Percentiles rank a stretch among this genome's conserved stretches.
Conservation (phyloP, 768 basidiomycete species). For the Trichaptum fuscoviolaceum region DNA sequence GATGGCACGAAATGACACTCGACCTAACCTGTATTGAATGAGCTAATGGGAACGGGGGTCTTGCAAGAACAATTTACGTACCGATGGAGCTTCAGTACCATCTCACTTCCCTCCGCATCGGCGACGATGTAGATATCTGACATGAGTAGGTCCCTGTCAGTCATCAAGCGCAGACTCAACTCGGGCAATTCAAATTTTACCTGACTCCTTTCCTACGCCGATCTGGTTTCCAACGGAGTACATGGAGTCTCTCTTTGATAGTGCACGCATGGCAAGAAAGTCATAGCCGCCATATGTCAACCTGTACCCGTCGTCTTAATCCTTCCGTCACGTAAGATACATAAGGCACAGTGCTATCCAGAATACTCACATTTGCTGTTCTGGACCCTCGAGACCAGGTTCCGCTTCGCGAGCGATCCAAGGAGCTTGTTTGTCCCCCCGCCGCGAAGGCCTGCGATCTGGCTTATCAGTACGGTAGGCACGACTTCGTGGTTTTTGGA, state of each 20-base stretch:
- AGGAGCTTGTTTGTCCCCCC: constrained; percentile 94
- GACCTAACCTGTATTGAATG: constrained; percentile 62
- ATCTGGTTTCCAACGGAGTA: constrained; percentile 95
- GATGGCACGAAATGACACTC: constrained; percentile 96
- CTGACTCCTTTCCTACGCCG: constrained; percentile 97
- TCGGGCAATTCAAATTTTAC: constrained; percentile 35
- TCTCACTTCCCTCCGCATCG: constrained; percentile 74
- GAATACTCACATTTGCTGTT: constrained; percentile 81
- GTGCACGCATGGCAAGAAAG: constrained; percentile 87
- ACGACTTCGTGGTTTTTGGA: constrained; percentile 98
- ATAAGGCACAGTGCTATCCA: not conserved
- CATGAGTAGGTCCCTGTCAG: not conserved
- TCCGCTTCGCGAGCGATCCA: constrained; percentile 86
- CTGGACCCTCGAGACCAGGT: constrained; percentile 83
- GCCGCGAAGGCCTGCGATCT: constrained; percentile 86
- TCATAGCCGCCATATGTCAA: constrained; percentile 99
- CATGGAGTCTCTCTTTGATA: constrained; percentile 86
- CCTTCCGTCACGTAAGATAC: constrained; percentile 9
- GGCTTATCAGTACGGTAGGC: constrained; percentile 81
- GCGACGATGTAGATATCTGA: constrained; percentile 89
- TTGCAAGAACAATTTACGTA: constrained; percentile 26
- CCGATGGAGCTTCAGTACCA: constrained; percentile 94
- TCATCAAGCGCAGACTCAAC: not conserved
- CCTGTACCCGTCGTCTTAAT: constrained; percentile 90
- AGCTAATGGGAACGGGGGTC: constrained; percentile 5